Evolutionary conservation across 2,329 filamentous ascomycete species (phyloP).

Genomic region (Waltergamsia citrina): DNA sequence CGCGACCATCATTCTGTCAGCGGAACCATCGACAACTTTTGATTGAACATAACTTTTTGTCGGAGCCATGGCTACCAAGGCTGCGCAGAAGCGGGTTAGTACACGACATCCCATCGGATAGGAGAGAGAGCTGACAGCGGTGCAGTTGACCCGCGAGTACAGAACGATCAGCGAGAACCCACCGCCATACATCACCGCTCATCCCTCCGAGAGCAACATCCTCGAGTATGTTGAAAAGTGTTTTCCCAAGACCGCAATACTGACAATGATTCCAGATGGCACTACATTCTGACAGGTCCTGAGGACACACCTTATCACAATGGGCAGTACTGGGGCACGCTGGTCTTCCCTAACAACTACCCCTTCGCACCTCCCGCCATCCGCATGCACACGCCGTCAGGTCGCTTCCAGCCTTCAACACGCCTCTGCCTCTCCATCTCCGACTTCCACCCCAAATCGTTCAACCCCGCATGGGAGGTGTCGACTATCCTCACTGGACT

Average conservation of each 20-base stretch:
- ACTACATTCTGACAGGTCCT: slow-evolving; percentile 91
- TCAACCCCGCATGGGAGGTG: slow-evolving; percentile 98
- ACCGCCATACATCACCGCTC: slow-evolving; percentile 79
- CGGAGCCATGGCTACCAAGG: slow-evolving; percentile 59
- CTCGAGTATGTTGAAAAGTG: slow-evolving; percentile 61
- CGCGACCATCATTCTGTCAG: too few species aligned
- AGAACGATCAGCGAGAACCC: slow-evolving; percentile 61
- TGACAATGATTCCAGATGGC: slow-evolving; percentile 53
- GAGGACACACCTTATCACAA: slow-evolving; percentile 88
- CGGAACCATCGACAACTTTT: too few species aligned
- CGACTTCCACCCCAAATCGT: slow-evolving; percentile 95
- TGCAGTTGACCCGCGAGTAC: slow-evolving; percentile 51
- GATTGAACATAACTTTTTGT: too few species aligned
- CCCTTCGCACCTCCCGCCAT: slow-evolving; percentile 96
- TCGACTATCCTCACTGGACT: slow-evolving; percentile 92
- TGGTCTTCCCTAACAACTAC: slow-evolving; percentile 93
- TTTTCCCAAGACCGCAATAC: background rate
- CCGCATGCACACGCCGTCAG: slow-evolving; percentile 96
- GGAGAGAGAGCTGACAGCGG: background rate
- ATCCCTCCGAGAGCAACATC: slow-evolving; percentile 85
- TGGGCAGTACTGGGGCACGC: slow-evolving; percentile 96
- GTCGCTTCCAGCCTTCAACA: slow-evolving; percentile 87
- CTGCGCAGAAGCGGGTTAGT: slow-evolving; percentile 58
- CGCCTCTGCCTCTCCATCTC: slow-evolving; percentile 91
- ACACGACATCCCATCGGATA: background rate